Evolutionary conservation across 228 moss, liverwort and hornwort species (phyloP).

Genomic region (Sphagnum magellanicum): DNA sequence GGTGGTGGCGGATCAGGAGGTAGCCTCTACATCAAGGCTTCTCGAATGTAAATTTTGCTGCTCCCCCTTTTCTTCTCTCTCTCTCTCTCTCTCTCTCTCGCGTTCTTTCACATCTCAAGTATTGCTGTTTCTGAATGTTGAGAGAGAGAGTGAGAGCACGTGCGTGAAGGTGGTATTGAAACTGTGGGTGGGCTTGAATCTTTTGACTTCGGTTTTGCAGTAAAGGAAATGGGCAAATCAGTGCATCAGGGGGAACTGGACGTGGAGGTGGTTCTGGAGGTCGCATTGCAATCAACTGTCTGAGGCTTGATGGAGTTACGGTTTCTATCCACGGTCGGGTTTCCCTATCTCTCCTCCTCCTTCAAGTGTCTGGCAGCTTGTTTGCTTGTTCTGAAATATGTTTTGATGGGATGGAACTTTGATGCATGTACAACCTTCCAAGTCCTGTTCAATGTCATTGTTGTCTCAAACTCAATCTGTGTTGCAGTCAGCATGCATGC

Average conservation of each 20-base stretch:
- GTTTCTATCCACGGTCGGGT: slow-evolving; percentile 61
- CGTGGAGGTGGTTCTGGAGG: slow-evolving; percentile 86
- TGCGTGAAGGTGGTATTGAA: not conserved
- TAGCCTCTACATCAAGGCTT: slow-evolving; percentile 59
- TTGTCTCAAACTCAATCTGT: too few relatives aligned
- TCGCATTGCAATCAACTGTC: slow-evolving; percentile 58
- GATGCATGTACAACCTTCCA: too few relatives aligned
- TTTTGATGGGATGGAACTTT: too few relatives aligned
- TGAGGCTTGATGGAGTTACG: slow-evolving; percentile 65
- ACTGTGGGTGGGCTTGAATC: not conserved
- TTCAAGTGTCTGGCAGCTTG: not conserved
- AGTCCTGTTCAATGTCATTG: too few relatives aligned
- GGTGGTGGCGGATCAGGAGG: slow-evolving; percentile 96
- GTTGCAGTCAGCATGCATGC: not conserved
- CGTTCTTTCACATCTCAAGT: too few relatives aligned
- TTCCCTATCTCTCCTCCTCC: not conserved
- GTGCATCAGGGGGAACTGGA: slow-evolving; percentile 86
- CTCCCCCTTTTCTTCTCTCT: too few relatives aligned
- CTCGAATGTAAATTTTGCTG: slow-evolving; percentile 52
- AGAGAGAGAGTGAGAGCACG: too few relatives aligned
- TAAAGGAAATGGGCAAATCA: slow-evolving; percentile 77
- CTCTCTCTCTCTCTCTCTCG: not conserved
- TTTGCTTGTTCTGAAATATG: not conserved
- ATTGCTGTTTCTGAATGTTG: too few relatives aligned
- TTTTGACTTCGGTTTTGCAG: slow-evolving; percentile 24